phyloP scores from a whole-genome alignment of 129 eudicot species.

The Centella asiatica region DNA sequence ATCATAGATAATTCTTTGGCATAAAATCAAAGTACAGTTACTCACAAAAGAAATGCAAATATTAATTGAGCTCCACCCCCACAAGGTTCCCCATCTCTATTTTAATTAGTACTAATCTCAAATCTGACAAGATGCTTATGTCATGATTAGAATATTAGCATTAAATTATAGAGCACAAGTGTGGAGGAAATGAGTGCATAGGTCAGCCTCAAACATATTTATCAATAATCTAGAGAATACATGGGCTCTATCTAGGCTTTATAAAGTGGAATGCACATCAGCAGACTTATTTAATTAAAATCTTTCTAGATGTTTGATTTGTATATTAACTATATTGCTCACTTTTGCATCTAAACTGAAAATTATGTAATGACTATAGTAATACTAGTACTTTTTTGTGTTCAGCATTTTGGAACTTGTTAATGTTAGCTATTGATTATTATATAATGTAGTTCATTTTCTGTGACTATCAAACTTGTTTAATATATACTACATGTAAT shows the following conservation, averaged over 20 bases:
- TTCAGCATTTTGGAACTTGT: not conserved
- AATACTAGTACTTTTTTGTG: not conserved
- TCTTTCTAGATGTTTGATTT: not conserved
- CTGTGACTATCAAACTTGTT: not conserved
- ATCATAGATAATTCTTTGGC: too few relatives aligned
- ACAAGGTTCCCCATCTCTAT: not conserved
- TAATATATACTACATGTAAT: not conserved
- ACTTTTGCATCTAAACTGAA: not conserved
- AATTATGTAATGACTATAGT: not conserved
- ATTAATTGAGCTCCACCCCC: too few relatives aligned
- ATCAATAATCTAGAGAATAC: not conserved
- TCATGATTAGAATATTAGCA: too few relatives aligned
- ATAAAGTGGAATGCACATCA: conserved; percentile 3
- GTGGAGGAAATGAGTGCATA: too few relatives aligned
- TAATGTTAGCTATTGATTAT: conserved; percentile 8
- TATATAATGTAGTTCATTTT: not conserved
- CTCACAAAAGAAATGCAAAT: too few relatives aligned
- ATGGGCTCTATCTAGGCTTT: not conserved
- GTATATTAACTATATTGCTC: not conserved
- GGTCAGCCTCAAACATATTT: not conserved
- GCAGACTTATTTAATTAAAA: not conserved
- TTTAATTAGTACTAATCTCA: not conserved
- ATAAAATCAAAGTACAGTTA: too few relatives aligned
- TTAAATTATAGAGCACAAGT: too few relatives aligned
- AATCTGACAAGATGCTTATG: too few relatives aligned